Base-by-base conservation (phyloP, 441 rosid genomes). In the Aleurites moluccanus region DNA sequence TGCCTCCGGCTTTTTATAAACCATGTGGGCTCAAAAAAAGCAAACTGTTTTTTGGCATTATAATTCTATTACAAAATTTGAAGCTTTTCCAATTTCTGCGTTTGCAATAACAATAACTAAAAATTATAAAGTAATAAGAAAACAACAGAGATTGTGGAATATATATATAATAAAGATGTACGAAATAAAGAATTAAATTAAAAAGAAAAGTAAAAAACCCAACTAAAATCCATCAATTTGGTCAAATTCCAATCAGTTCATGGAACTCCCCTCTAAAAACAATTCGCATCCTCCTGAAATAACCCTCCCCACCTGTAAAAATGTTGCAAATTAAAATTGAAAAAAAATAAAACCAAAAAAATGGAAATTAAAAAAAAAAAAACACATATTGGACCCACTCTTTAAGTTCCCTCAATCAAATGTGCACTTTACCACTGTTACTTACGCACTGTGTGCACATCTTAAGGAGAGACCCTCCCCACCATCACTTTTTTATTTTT, bases 221-320 rank as follows among this genome's bases (percentile, higher is more conserved):
- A 79, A 74, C 70, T 73, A n/a, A 84, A 82, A 75, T 64, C 79
- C 78, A 78, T 70, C 78, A 72, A 70, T 64, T 57, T 64, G 82
- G 76, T 74, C 78, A 78, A 77, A 53, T 85, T 83, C 82, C 88
- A 82, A 77, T 75, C 56, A 42, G 82, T 80, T 75, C 81, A 74
- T 79, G 77, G 81, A 84, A 82, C 78, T 68, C 67, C 75, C 71
- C 42, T 53, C 75, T 66, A 52, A 47, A 77, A 85, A 77, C 83
- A 77, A 83, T 82, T 76, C 72, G 75, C 69, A 42, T 52, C 21
- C 21, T 75, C 67, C 64, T n/a, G 14, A 42, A 62, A 40, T 70
- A 10, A 9, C 62, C 33, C 42, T 27, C 80, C n/a, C n/a, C 73
- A 73, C 69, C 81, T 73, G 64, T 68, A 73, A 81, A 82, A 84